phyloP scores from a whole-genome alignment of 805 yeast genomes.

The Brettanomyces anomalus region DNA sequence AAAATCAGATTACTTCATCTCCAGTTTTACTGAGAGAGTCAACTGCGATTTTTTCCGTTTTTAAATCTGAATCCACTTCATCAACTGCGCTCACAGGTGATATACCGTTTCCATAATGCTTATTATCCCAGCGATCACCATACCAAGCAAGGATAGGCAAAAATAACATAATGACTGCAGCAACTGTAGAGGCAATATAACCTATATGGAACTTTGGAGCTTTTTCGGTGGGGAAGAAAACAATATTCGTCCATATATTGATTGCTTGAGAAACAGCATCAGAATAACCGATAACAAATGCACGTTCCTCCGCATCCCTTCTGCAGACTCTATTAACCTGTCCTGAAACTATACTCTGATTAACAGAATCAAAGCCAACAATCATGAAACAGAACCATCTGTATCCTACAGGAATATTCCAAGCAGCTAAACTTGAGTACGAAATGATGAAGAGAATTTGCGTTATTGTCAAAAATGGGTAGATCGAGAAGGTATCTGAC shows the following conservation, averaged over 20 bases:
- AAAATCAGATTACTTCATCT: too few species aligned
- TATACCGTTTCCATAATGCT: constrained; percentile 3
- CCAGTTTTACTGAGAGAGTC: neutral
- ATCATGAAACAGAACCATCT: constrained; percentile 31
- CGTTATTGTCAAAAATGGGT: constrained; percentile 26
- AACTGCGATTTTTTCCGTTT: neutral
- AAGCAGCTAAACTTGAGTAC: constrained; percentile 30
- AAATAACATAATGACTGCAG: constrained; percentile 28
- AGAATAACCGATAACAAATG: constrained; percentile 41
- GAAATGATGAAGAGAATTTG: constrained; percentile 28
- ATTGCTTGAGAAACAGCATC: constrained; percentile 32
- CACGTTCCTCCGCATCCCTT: constrained; percentile 54
- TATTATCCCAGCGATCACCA: constrained; percentile 23
- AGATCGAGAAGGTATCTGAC: constrained; percentile 28
- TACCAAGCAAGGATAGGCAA: constrained; percentile 23
- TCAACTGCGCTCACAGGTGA: neutral
- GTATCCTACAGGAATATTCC: constrained; percentile 33
- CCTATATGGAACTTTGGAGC: constrained; percentile 33
- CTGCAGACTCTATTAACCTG: constrained; percentile 32
- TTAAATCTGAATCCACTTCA: neutral
- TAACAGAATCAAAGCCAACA: constrained; percentile 26
- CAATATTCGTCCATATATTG: constrained; percentile 38
- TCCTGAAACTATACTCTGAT: constrained; percentile 34
- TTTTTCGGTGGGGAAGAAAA: constrained; percentile 31
- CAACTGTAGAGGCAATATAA: constrained; percentile 27